Evolutionary conservation across 2,329 filamentous ascomycete species (phyloP), one percentile per base, ranked within the genome.

Genomic region (Coniochaeta sp.): DNA sequence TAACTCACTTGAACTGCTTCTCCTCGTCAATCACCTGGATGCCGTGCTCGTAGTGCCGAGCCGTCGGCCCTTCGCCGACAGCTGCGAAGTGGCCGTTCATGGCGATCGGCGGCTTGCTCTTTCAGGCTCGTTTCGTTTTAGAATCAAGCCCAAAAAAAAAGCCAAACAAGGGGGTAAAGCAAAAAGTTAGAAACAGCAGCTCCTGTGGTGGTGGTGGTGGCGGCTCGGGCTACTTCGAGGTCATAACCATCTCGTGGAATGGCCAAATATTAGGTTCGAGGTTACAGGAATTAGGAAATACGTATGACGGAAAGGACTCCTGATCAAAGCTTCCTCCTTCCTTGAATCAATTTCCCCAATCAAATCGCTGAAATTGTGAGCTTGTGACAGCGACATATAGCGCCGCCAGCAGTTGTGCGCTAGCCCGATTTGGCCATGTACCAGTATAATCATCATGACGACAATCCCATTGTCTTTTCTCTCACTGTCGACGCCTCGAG

Each of bases 1-100:
- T 12, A 3, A 72, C 89, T 65, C 84, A 96, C 92, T 96, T 98
- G 86, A 97, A 99, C 69, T 91, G 84, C 80, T 98, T 98, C 72
- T 96, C 88, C 77, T 93, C 93, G 73, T 97, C 91, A 71, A 99
- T 91, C 68, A 99, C 92, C 77, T 99, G 95, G 71, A 98, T 90
- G 71, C 95, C 95, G 83, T 96, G 90, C 71, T 92, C 90, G 74
- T 93, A 98, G 65, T 86, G 81, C 71, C 85, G 81, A 66, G 82
- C 80, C 64, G 79, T 77, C 69, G 85, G 81, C 77, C 81, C 79
- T 62, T 87, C 81, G 78, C 88, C 88, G 72, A 90, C 85, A 59
- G 84, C 80, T 68, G 89, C 88, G 75, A 93, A 92, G 74, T 93
- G 89, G 73, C 89, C 87, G 77, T 95, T 96, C 86, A 91, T 88